Evolutionary conservation across 2,329 filamentous ascomycete genomes (phyloP), one percentile per base, ranked within the genome.

Genomic region (Cladosporium sphaerospermum): DNA sequence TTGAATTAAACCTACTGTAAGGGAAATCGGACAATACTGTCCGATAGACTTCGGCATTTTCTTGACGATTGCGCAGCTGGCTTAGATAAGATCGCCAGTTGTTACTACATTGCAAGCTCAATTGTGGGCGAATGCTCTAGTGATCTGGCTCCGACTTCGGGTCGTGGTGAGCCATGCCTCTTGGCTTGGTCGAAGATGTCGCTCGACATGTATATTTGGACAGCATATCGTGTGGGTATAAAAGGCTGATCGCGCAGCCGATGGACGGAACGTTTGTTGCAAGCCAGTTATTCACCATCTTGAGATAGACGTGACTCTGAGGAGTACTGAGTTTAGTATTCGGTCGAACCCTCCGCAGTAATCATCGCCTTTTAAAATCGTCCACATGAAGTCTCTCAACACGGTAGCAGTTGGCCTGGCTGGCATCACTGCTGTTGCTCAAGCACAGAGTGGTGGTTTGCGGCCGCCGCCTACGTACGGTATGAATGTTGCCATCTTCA

Each of bases 391-490:
- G 33, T 9, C 4, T 2, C 1, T 31, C 3, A 11, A 14, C 9
- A 18, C 13, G 1, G 14, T 32, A 1, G 16, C 28, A 14, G 48
- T 40, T 1, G 41, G 31, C 13, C 3, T 39, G 0, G 7, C 44
- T 6, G 40, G 40, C 11, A 9, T 44, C 14, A 13, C 47, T 14
- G 13, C 14, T 16, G 2, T 37, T 19, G 40, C 37, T 16, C 47
- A 43, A 5, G 47, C 47, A n/a, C 47, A 51, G 47, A 51, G 47
- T 11, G 47, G 33, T 16, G 47, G 47, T 14, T 6, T 51, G n/a
- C 40, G 48, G 11, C 48, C 48, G 16, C 48, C 48, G 16, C 40
- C 48, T 4, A 51, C 48, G 11, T 51, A 51, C 13, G 48, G 48
- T 51, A 33, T 14, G 48, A 4, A 11, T 16, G 11, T 9, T 34